phyloP scores from a whole-genome alignment of 805 yeast species.

The Soucietia sequanensis region DNA sequence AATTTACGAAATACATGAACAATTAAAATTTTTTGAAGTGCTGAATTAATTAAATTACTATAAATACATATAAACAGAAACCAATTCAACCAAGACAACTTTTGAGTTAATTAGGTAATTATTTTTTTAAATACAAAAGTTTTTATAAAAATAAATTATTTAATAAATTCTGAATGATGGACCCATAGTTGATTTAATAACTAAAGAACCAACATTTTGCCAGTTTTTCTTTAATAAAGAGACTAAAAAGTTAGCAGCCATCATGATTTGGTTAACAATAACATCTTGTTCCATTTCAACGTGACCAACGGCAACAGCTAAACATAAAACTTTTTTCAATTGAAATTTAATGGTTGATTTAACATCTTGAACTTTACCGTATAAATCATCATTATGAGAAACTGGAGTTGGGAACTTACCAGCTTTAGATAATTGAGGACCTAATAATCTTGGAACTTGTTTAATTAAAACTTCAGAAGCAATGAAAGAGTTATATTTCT shows the following conservation, averaged over 20 bases:
- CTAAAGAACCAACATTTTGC: constrained; percentile 99
- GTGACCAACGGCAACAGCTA: constrained; percentile 99
- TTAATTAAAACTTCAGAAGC: constrained; percentile 99
- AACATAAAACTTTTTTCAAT: constrained; percentile 98
- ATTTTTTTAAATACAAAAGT: too few species aligned
- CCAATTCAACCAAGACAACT: background rate
- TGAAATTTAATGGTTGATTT: constrained; percentile 99
- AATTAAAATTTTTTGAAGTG: too few species aligned
- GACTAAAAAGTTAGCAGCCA: constrained; percentile 98
- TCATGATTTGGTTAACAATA: constrained; percentile 95
- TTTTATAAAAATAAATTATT: constrained; percentile 25
- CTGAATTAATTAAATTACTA: too few species aligned
- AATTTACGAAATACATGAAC: too few species aligned
- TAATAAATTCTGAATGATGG: constrained; percentile 99
- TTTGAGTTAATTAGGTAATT: too few species aligned
- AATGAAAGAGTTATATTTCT: constrained; percentile 99
- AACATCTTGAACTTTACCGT: constrained; percentile 93
- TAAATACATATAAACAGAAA: too few species aligned
- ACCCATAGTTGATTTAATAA: constrained; percentile 99
- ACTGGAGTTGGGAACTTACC: constrained; percentile 99
- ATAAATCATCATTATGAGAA: constrained; percentile 98
- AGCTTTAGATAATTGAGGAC: constrained; percentile 99
- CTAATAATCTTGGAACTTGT: constrained; percentile 99
- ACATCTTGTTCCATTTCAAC: constrained; percentile 98
- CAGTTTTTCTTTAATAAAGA: constrained; percentile 99